These are phyloP conservation scores for Pseudogymnoascus pannorum DNA, from an alignment of 2,329 filamentous ascomycete genomes.

Conservation along the genomic window DNA sequence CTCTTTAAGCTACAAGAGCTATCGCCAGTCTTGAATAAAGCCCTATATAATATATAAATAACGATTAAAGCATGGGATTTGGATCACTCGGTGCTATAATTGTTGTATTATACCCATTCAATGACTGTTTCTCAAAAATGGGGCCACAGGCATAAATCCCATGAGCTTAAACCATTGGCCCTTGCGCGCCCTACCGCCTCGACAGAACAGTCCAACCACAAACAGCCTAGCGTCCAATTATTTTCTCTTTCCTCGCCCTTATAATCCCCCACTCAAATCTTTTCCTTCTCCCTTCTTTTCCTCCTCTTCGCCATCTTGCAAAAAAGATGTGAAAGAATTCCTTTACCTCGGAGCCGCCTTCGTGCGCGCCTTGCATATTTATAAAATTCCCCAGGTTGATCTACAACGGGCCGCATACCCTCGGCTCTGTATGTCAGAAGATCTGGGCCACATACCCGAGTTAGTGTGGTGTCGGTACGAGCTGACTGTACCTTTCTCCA, in stretches of 20 bases:
- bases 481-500: background rate
- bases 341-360: background rate
- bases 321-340: background rate
- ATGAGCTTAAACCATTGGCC: background rate
- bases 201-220: background rate
- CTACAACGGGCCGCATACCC: background rate
- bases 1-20: background rate
- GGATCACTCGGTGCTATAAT: background rate
- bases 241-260: background rate
- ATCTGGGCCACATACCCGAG: slow-evolving; percentile 1
- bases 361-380: background rate
- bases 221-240: background rate
- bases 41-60: background rate
- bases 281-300: background rate
- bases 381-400: background rate
- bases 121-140: background rate
- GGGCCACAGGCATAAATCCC: background rate
- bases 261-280: background rate
- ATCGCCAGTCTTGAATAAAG: background rate
- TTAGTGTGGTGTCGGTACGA: slow-evolving; percentile 4
- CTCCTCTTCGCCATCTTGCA: slow-evolving; percentile 1
- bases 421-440: slow-evolving; percentile 1
- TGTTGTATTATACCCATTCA: background rate
- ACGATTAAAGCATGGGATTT: background rate
- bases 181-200: background rate